Percentiles rank a stretch among this genome's conserved stretches.
phyloP scores from a whole-genome alignment of 1,284 basidiomycete species.

The Cutaneotrichosporon cavernicola region DNA sequence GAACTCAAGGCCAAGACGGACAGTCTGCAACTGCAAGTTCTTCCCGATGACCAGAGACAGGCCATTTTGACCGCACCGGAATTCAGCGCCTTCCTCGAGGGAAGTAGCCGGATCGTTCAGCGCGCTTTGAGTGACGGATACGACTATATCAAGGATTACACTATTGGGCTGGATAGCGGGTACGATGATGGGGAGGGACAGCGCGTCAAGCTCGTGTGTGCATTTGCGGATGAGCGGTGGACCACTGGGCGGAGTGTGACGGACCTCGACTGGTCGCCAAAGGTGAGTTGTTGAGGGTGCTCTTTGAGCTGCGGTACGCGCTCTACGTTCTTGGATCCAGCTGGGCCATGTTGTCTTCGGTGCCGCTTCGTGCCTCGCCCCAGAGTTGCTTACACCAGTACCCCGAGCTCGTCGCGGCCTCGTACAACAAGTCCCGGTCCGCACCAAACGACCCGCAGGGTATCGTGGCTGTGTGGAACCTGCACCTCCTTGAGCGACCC shows the following conservation, averaged over 20 bases:
- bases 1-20: constrained; percentile 73
- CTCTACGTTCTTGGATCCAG: background rate
- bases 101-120: constrained; percentile 92
- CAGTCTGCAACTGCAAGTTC: constrained; percentile 64
- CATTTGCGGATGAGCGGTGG: constrained; percentile 83
- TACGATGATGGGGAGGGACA: constrained; percentile 83
- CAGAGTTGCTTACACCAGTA: constrained; percentile 60
- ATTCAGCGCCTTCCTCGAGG: constrained; percentile 89
- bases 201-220: constrained; percentile 80
- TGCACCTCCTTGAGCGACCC: constrained; percentile 88
- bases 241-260: constrained; percentile 91
- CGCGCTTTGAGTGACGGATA: constrained; percentile 94
- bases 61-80: constrained; percentile 80
- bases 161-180: constrained; percentile 72
- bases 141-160: constrained; percentile 95
- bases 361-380: background rate
- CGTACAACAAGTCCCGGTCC: constrained; percentile 93
- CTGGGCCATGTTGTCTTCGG: background rate
- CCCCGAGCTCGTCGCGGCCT: constrained; percentile 88
- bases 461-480: constrained; percentile 95
- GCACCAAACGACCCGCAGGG: constrained; percentile 92
- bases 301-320: background rate
- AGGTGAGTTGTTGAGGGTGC: constrained; percentile 58
- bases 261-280: constrained; percentile 94
- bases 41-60: constrained; percentile 77